phyloP scores from a whole-genome alignment of 2,329 filamentous ascomycete species.

The Hypomyces rosellus region DNA sequence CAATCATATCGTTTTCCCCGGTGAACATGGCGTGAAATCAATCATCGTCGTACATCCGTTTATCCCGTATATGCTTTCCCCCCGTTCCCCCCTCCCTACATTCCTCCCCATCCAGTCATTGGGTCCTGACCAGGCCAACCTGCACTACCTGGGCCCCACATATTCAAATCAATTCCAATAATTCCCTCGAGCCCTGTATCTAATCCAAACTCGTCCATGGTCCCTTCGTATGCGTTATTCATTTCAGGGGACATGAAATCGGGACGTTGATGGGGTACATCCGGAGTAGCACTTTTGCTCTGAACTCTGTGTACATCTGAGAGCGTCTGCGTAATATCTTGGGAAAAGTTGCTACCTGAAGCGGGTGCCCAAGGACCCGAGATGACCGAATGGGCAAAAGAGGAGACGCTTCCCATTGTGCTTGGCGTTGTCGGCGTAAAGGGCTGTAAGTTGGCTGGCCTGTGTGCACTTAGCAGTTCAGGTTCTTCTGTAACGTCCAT shows the following conservation, averaged over 20 bases:
- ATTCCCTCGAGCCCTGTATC: slow-evolving; percentile 37
- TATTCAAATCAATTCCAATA: slow-evolving; percentile 35
- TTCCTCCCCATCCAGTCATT: too few species aligned
- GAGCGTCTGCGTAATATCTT: slow-evolving; percentile 1
- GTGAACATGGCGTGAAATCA: too few species aligned
- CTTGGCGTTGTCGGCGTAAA: neutral
- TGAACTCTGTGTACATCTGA: neutral
- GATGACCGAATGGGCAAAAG: slow-evolving; percentile 25
- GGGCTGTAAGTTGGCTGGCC: neutral
- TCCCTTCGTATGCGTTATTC: slow-evolving; percentile 46
- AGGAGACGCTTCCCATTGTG: slow-evolving; percentile 17
- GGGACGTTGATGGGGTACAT: slow-evolving; percentile 14
- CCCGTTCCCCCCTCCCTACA: too few species aligned
- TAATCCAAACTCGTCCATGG: slow-evolving; percentile 40
- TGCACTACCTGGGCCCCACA: slow-evolving; percentile 28
- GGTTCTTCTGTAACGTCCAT: slow-evolving; percentile 23
- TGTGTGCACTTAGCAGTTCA: slow-evolving; percentile 14
- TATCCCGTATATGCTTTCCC: too few species aligned
- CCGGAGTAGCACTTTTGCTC: slow-evolving; percentile 10
- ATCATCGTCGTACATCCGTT: too few species aligned
- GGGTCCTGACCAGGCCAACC: slow-evolving; percentile 24
- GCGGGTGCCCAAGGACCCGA: slow-evolving; percentile 20
- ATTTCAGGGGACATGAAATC: slow-evolving; percentile 35
- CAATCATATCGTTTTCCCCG: too few species aligned
- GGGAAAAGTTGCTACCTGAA: slow-evolving; percentile 21